phyloP scores from a whole-genome alignment of 805 yeast genomes.

The Ogataea kodamae region DNA sequence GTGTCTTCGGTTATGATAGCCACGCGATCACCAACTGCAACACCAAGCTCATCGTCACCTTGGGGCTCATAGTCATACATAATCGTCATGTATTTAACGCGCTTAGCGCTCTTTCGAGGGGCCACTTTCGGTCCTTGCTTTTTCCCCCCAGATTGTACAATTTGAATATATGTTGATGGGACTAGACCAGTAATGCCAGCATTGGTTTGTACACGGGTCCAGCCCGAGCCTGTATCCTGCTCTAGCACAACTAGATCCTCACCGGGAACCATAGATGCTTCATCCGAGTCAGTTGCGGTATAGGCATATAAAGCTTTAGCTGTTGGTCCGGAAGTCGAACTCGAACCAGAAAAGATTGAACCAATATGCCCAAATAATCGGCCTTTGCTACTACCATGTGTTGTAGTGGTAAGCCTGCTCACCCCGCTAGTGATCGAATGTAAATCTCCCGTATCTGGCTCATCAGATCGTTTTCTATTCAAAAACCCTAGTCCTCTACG shows the following conservation, averaged over 20 bases:
- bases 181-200: conserved; percentile 65
- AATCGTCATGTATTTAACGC: conserved; percentile 61
- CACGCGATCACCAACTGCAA: conserved; percentile 70
- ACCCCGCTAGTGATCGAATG: conserved; percentile 28
- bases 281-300: conserved; percentile 70
- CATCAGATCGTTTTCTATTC: conserved; percentile 19
- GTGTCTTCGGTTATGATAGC: conserved; percentile 66
- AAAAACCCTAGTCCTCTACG: conserved; percentile 49
- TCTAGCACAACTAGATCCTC: conserved; percentile 57
- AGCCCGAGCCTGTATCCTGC: conserved; percentile 86
- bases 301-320: conserved; percentile 62
- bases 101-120: conserved; percentile 70
- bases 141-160: conserved; percentile 29
- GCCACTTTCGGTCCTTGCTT: conserved; percentile 69
- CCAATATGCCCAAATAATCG: conserved; percentile 28
- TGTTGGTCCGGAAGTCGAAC: conserved; percentile 6
- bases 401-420: conserved; percentile 26
- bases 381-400: conserved; percentile 21
- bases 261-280: conserved; percentile 57
- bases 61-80: conserved; percentile 73
- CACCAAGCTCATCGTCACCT: conserved; percentile 74
- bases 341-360: conserved; percentile 14
- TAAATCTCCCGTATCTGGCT: conserved; percentile 23
- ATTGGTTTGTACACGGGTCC: conserved; percentile 67
- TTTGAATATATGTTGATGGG: conserved; percentile 74